Base-by-base conservation (phyloP, 129 eudicot genomes). In the Tagetes patula region DNA sequence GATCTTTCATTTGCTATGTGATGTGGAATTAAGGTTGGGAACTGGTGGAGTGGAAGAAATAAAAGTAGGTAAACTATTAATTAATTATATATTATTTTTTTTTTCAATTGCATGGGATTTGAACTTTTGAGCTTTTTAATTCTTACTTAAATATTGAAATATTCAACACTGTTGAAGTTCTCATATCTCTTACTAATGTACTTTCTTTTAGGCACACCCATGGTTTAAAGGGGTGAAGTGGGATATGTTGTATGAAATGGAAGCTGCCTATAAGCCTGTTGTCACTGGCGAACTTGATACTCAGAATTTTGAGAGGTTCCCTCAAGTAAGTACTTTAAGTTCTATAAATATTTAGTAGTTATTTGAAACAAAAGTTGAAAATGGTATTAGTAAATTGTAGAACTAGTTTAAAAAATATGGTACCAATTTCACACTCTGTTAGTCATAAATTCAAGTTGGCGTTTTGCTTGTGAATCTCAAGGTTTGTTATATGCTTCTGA, bases 251-350 rank as follows among this genome's bases (percentile, higher is more conserved):
- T 91, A 88, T 75, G 97, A 88, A 83, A 91, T 80, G 87, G 97
- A 91, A 72, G 97, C 97, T 73, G 97, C 97, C 27, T 91, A 91
- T 80, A 91, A 86, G 77, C 97, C 97, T 12, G 83, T 79, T 42
- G 95, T 88, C 64, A 84, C 75, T 52, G 97, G 97, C 78, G 97
- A 91, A 62, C 79, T 88, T 82, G 97, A 91, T 80, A 91, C 97
- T 27, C 97, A 91, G 85, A 91, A 91, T 81, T 91, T 91, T 20
- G 97, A 91, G 77, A 91, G 88, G 75, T 91, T 91, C 59, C 82
- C 88, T 20, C 89, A 88, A 69, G 97, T 88, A 73, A 82, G 97
- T 81, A 54, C 50, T 50, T 40, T 31, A 42, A 50, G 41, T 64
- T 55, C 5, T 31, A 67, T 70, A 40, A 56, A 52, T 47, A 11